These are phyloP conservation scores for Russula brevipes DNA, from an alignment of 768 basidiomycete species.

Conservation along the genomic window DNA sequence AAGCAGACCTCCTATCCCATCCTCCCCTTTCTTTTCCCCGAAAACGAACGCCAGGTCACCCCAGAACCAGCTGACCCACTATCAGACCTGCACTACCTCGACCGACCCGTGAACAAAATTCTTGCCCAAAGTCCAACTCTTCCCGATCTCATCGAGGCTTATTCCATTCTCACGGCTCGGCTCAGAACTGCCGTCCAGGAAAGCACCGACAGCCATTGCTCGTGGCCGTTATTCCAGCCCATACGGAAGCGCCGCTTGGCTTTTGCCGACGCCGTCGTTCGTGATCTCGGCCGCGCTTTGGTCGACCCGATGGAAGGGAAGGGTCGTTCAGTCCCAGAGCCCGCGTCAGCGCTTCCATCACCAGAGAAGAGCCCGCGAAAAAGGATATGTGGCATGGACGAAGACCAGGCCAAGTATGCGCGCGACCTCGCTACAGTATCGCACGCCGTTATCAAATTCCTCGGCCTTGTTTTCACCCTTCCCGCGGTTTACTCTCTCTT, in stretches of 20 bases:
- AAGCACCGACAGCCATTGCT: slow-evolving; percentile 50
- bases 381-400: slow-evolving; percentile 67
- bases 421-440: slow-evolving; percentile 71
- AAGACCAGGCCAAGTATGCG: slow-evolving; percentile 71
- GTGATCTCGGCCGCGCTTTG: slow-evolving; percentile 63
- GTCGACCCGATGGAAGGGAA: slow-evolving; percentile 44
- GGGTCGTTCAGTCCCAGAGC: slow-evolving; percentile 14
- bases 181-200: slow-evolving; percentile 44
- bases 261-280: slow-evolving; percentile 55
- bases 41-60: slow-evolving; percentile 54
- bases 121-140: slow-evolving; percentile 45
- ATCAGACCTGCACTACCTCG: slow-evolving; percentile 56
- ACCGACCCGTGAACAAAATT: slow-evolving; percentile 58
- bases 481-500: slow-evolving; percentile 59
- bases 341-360: slow-evolving; percentile 46
- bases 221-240: slow-evolving; percentile 70
- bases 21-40: slow-evolving; percentile 37
- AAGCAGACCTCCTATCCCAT: slow-evolving; percentile 43
- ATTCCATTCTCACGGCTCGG: slow-evolving; percentile 63
- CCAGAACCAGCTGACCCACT: slow-evolving; percentile 75
- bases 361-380: slow-evolving; percentile 59
- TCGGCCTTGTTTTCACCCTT: slow-evolving; percentile 54
- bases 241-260: slow-evolving; percentile 48
- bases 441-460: slow-evolving; percentile 64
- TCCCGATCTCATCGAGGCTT: slow-evolving; percentile 64